A percentile compares a stretch with the other conserved stretches of the same genome.
Evolutionary conservation across 768 basidiomycete genomes (phyloP).

Genomic region (Pisolithus marmoratus): DNA sequence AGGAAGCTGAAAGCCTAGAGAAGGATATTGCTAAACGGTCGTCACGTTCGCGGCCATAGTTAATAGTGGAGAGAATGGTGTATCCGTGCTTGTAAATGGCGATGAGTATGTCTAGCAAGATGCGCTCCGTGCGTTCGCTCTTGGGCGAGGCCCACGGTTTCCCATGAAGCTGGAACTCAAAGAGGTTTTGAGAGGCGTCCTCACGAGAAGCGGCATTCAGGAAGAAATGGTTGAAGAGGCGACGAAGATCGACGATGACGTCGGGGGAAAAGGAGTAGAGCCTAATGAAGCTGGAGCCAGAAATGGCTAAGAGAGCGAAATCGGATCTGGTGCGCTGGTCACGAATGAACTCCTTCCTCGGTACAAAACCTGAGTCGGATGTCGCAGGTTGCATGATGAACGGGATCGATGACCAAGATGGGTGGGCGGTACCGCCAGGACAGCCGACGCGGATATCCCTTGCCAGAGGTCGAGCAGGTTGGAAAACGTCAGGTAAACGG

Average conservation of each 20-base stretch:
- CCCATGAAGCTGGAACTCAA: constrained; percentile 60
- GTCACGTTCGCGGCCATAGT: constrained; percentile 73
- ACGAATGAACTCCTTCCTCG: constrained; percentile 68
- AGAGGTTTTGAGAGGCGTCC: constrained; percentile 51
- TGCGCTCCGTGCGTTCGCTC: constrained; percentile 57
- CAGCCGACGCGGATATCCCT: constrained; percentile 21
- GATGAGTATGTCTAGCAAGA: constrained; percentile 61
- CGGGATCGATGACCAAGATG: constrained; percentile 20
- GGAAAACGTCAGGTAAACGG: constrained; percentile 36
- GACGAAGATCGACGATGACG: constrained; percentile 49
- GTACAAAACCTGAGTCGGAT: constrained; percentile 50
- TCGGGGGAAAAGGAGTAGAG: constrained; percentile 62
- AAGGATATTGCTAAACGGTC: constrained; percentile 70
- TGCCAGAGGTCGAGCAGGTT: constrained; percentile 22
- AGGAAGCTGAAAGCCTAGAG: constrained; percentile 41
- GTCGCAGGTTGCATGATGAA: constrained; percentile 27
- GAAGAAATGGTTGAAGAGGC: constrained; percentile 44
- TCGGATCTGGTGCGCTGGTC: constrained; percentile 49
- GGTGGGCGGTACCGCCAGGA: constrained; percentile 16
- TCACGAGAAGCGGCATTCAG: constrained; percentile 46
- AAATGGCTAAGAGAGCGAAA: constrained; percentile 67
- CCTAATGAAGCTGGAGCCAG: constrained; percentile 56
- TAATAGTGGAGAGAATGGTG: constrained; percentile 59
- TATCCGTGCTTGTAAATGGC: constrained; percentile 61
- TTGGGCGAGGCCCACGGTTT: constrained; percentile 74